Evolutionary conservation across 495 filamentous ascomycete genomes (phyloP), one percentile per base, ranked within the genome.

Genomic region (Aspergillus avenaceus): DNA sequence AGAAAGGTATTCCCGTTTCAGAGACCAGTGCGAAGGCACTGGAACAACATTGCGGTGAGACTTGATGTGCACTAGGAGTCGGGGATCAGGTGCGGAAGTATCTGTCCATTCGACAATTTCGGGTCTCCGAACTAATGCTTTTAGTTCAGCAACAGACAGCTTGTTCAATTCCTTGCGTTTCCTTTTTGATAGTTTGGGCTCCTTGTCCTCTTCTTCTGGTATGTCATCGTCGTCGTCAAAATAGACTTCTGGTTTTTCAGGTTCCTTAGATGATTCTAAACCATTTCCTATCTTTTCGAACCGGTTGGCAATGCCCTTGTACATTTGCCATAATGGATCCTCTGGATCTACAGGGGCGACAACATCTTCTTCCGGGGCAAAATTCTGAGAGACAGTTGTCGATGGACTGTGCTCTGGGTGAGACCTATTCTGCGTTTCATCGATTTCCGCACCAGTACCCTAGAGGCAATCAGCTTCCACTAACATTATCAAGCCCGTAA

Each of bases 21-120:
- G 71, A 0, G 87, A 88, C 93, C 93, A 98, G 62, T 98, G 93
- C 19, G 77, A 74, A 6, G 93, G 93, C 2, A 98, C 93, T 0
- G 93, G 93, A 8, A 98, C 91, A 27, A 96, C 89, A 67, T 98
- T 98, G 40, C 92, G 84, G 70, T 95, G 87, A 4, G 88, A 85
- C 66, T 97, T 98, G 71, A 98, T 88, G 54, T 93, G 88, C 19
- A 97, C 87, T 7, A 97, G 80, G 41, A 97, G 76, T 36, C 86
- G 83, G 19, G 93, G 93, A 64, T 97, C 93, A 32, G 85, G 78
- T 2, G 92, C 90, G n/a, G 88, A 93, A 16, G 88, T 87, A 63
- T 98, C 93, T 36, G 92, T 95, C 93, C 92, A 97, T 59, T 97
- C 93, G 2, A 98, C 93, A 0, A 91, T 84, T 65, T 98, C 93